Base-by-base conservation (phyloP, 495 filamentous ascomycete genomes). In the Chaetomium tenue region DNA sequence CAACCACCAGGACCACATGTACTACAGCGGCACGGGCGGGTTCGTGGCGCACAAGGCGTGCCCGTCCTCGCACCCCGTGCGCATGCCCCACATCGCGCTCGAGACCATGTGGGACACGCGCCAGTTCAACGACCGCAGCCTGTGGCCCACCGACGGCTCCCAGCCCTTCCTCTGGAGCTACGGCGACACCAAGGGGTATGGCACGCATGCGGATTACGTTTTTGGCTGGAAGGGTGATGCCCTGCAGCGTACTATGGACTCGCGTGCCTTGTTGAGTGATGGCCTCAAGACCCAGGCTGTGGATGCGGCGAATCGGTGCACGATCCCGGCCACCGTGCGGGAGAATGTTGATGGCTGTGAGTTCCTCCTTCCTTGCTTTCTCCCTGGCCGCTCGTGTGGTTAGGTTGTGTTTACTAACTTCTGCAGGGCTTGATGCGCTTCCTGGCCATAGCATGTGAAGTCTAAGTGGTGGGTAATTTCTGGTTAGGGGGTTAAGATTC, bases 141-240 rank as follows among this genome's bases (percentile, higher is more conserved):
- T 79, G 28, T 77, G 73, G 78, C 64, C 64, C 9, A 12, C 5
- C 5, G 58, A 61, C 48, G 64, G 64, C 1, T 42, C 39, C 42
- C 64, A 62, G 59, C 64, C 64, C 23, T 81, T 75, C 66, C 76
- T 71, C 16, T 56, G 52, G 52, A 60, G 25, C 30, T 65, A 20
- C 16, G 62, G 46, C 28, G 57, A 58, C 16, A 51, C 6, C 7
- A 74, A 66, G 52, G 76, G 76, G 37, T 67, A 76, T 40, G 74
- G 75, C 20, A 69, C 72, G 57, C 89, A 91, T 73, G 88, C 85
- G 52, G 88, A 91, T 75, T 91, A 91, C 77, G 73, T 91, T 61
- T 89, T 88, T 72, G 89, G 89, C 60, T 92, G 89, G 89, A 81
- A 90, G 68, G 76, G 78, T 18, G 67, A 76, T 16, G 76, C 81